These are phyloP conservation scores for Piromyces sp. DNA, from an alignment of 192 early-diverging fungal species.

Conservation along the genomic window DNA sequence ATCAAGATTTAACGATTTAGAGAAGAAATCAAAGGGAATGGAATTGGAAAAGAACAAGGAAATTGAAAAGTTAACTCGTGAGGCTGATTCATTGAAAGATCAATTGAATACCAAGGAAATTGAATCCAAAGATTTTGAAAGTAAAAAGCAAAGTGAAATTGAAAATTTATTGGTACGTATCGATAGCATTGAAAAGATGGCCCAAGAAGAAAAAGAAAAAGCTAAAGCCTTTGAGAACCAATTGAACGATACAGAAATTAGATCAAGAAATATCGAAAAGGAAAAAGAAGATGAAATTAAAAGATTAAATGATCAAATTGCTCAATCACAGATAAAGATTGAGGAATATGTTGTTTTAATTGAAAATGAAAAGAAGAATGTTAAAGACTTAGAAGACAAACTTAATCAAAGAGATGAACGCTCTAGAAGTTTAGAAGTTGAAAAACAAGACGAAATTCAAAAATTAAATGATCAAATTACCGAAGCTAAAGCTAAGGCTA, in stretches of 20 bases:
- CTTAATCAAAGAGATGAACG: background rate
- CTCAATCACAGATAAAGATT: background rate
- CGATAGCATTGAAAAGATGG: background rate
- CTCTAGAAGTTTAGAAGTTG: background rate
- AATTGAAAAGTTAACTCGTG: no score
- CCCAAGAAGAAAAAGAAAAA: background rate
- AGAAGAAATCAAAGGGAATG: background rate
- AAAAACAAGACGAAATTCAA: background rate
- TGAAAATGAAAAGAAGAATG: background rate
- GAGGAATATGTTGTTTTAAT: background rate
- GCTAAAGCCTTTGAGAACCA: background rate
- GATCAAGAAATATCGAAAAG: background rate
- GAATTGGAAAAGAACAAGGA: background rate
- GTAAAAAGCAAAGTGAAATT: background rate
- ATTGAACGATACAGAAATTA: background rate
- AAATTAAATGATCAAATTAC: background rate
- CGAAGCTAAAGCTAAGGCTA: background rate
- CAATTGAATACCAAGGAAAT: background rate
- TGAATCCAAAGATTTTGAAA: background rate
- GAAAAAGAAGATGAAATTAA: background rate
- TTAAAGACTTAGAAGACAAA: background rate
- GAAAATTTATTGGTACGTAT: background rate
- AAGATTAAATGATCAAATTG: background rate
- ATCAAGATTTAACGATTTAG: background rate
- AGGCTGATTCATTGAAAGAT: no score